phyloP scores from a whole-genome alignment of 129 eudicot genomes.

The Erigeron canadensis region DNA sequence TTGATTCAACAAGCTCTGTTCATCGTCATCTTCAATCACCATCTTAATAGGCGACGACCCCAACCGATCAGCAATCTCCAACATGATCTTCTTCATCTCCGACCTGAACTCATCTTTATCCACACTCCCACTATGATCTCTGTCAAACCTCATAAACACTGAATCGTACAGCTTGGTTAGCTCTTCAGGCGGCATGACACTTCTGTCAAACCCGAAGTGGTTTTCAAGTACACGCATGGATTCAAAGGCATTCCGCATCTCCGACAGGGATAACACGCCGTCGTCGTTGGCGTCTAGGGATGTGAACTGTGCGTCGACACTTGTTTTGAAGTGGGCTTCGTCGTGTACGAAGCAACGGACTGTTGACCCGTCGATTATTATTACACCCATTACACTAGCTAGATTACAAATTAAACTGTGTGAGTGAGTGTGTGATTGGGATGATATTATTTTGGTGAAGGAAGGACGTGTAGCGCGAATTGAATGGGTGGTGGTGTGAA shows the following conservation, averaged over 20 bases:
- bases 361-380: not conserved
- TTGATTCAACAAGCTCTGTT: constrained; percentile 50
- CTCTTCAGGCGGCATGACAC: constrained; percentile 60
- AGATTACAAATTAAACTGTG: too few relatives aligned
- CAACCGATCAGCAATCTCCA: constrained; percentile 83
- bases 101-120: constrained; percentile 62
- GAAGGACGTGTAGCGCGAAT: too few relatives aligned
- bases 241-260: constrained; percentile 76
- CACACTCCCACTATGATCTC: constrained; percentile 56
- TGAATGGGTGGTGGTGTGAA: too few relatives aligned
- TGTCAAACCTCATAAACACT: constrained; percentile 55
- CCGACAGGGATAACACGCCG: constrained; percentile 75
- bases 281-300: constrained; percentile 63
- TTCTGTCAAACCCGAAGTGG: constrained; percentile 80
- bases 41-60: constrained; percentile 83
- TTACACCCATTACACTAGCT: not conserved
- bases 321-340: not conserved
- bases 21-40: constrained; percentile 74
- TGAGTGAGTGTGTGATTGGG: too few relatives aligned
- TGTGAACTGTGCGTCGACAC: constrained; percentile 32
- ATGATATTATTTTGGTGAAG: too few relatives aligned
- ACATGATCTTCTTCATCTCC: constrained; percentile 81
- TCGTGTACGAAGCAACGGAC: constrained; percentile 7
- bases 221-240: constrained; percentile 62
- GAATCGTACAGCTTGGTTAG: constrained; percentile 63